Evolutionary conservation across 2,329 filamentous ascomycete genomes (phyloP).

Genomic region (Alternaria ventricosa): DNA sequence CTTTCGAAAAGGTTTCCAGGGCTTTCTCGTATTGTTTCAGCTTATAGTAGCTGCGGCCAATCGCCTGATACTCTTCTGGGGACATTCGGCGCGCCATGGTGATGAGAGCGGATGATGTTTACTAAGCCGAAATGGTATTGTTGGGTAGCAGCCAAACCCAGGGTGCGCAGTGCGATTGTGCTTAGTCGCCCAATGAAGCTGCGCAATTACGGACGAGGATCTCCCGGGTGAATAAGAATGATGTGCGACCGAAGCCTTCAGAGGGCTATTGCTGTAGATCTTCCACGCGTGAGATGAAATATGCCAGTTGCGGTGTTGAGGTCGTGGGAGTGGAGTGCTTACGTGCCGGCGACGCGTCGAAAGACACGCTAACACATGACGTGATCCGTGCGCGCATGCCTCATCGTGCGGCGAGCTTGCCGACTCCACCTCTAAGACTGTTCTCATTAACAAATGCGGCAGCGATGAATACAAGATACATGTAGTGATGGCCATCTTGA

Average conservation of each 20-base stretch:
- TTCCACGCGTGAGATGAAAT: neutral
- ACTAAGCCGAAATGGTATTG: neutral
- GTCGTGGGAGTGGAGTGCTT: neutral
- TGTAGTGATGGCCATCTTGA: neutral
- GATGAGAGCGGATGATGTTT: neutral
- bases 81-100: slow-evolving; percentile 41
- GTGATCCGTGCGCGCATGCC: neutral
- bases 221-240: neutral
- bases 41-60: slow-evolving; percentile 46
- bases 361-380: neutral
- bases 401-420: neutral
- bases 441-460: neutral
- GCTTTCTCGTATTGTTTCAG: slow-evolving; percentile 46
- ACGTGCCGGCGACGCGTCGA: neutral
- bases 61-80: slow-evolving; percentile 43
- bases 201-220: neutral
- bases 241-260: neutral
- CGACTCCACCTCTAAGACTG: neutral
- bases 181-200: neutral
- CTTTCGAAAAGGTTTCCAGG: slow-evolving; percentile 41
- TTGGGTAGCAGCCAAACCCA: neutral
- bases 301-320: neutral
- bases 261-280: neutral
- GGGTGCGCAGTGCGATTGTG: neutral
- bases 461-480: neutral